phyloP scores from a whole-genome alignment of 1,284 basidiomycete genomes.

The Leccinum pachyderme region DNA sequence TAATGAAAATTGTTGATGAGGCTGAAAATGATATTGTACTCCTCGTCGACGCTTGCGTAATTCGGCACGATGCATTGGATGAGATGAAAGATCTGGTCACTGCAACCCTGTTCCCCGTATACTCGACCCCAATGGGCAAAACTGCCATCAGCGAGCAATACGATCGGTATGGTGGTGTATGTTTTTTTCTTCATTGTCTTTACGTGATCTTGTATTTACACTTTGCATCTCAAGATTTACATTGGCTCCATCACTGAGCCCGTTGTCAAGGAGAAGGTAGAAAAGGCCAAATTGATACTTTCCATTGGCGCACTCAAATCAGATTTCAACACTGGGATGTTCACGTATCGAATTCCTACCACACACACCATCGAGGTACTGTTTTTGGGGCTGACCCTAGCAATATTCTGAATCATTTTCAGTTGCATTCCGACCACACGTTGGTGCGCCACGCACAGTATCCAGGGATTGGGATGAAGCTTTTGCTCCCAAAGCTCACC shows the following conservation, averaged over 20 bases:
- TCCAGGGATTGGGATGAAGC: slow-evolving; percentile 69
- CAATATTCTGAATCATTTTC: slow-evolving; percentile 9
- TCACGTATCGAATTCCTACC: slow-evolving; percentile 69
- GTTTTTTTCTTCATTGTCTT: slow-evolving; percentile 2
- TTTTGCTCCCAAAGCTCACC: slow-evolving; percentile 67
- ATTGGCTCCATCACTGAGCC: slow-evolving; percentile 77
- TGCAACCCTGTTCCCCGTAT: slow-evolving; percentile 75
- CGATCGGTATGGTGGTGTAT: slow-evolving; percentile 84
- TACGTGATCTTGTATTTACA: slow-evolving; percentile 5
- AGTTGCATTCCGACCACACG: slow-evolving; percentile 85
- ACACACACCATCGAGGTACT: slow-evolving; percentile 61
- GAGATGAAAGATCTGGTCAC: slow-evolving; percentile 71
- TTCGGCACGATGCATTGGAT: slow-evolving; percentile 72
- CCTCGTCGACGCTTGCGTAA: slow-evolving; percentile 86
- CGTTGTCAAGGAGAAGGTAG: slow-evolving; percentile 72
- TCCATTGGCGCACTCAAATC: slow-evolving; percentile 79
- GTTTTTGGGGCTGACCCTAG: not conserved
- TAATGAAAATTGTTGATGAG: slow-evolving; percentile 60
- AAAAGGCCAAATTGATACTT: slow-evolving; percentile 81
- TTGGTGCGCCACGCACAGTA: slow-evolving; percentile 64
- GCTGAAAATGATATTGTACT: slow-evolving; percentile 70
- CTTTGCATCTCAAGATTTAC: slow-evolving; percentile 56
- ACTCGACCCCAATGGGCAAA: slow-evolving; percentile 89
- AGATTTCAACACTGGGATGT: slow-evolving; percentile 92
- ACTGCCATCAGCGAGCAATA: slow-evolving; percentile 77